Percentiles rank a stretch among this genome's conserved stretches.
phyloP scores from a whole-genome alignment of 148 eudicot genomes.

The Silene conica region DNA sequence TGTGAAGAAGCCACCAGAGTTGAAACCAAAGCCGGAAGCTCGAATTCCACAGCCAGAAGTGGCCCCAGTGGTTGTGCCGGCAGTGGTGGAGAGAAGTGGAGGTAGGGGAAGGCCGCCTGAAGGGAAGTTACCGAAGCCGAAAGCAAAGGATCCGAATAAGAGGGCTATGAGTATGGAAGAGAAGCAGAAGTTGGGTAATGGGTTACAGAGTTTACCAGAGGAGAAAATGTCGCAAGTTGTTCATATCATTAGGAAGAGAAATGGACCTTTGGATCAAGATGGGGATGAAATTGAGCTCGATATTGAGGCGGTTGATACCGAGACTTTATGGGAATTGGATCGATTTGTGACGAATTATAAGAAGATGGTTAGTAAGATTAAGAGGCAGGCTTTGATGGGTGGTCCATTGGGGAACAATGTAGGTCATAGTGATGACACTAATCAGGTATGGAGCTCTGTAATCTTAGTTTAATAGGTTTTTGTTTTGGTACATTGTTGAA shows the following conservation, averaged over 20 bases:
- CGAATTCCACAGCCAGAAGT: background rate
- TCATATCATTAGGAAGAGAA: constrained; percentile 72
- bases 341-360: constrained; percentile 82
- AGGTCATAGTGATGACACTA: constrained; percentile 10
- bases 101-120: constrained; percentile 23
- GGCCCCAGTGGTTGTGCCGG: background rate
- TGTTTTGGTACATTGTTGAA: background rate
- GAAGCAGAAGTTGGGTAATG: constrained; percentile 66
- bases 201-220: constrained; percentile 70
- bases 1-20: background rate
- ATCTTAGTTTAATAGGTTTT: background rate
- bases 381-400: constrained; percentile 60
- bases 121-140: constrained; percentile 70
- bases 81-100: constrained; percentile 11
- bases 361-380: constrained; percentile 71
- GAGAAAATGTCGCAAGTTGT: constrained; percentile 82
- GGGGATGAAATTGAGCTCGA: constrained; percentile 94
- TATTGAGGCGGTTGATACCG: constrained; percentile 75
- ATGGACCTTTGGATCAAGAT: constrained; percentile 60
- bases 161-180: constrained; percentile 75
- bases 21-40: background rate
- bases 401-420: constrained; percentile 28
- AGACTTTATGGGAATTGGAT: constrained; percentile 91
- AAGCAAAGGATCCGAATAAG: constrained; percentile 71
- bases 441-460: constrained; percentile 21